Conservation (phyloP, 164 flowering plant genomes). For the Pachysandra terminalis region DNA sequence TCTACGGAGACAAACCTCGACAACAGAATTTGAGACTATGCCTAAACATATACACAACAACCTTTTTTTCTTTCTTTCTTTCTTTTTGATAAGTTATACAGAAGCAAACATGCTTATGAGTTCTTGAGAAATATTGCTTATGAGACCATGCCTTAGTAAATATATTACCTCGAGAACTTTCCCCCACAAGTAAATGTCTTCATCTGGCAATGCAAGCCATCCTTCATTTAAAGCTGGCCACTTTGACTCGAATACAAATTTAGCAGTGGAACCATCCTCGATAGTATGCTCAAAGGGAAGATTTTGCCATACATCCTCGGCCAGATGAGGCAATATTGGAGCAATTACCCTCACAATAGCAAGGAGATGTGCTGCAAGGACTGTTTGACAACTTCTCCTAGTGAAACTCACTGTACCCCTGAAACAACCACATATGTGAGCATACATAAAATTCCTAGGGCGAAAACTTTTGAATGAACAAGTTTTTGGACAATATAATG, state of each 20-base stretch:
- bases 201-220: slow-evolving; percentile 59
- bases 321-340: slow-evolving; percentile 93
- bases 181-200: slow-evolving; percentile 70
- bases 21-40: not conserved
- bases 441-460: not conserved
- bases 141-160: not conserved
- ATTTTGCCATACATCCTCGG: slow-evolving; percentile 94
- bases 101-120: no score
- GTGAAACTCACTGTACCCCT: slow-evolving; percentile 81
- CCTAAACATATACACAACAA: no score
- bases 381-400: slow-evolving; percentile 94
- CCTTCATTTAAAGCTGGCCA: slow-evolving; percentile 73
- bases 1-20: not conserved
- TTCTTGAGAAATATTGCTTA: no score
- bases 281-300: slow-evolving; percentile 67
- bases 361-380: slow-evolving; percentile 84
- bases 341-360: slow-evolving; percentile 71
- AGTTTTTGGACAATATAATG: not conserved
- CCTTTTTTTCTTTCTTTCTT: no score
- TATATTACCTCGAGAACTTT: slow-evolving; percentile 75
- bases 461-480: not conserved
- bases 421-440: slow-evolving; percentile 8
- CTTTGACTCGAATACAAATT: slow-evolving; percentile 77
- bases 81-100: no score
- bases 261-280: slow-evolving; percentile 62